phyloP scores from a whole-genome alignment of 2,329 filamentous ascomycete genomes.

The Thermothelomyces thermophilus region DNA sequence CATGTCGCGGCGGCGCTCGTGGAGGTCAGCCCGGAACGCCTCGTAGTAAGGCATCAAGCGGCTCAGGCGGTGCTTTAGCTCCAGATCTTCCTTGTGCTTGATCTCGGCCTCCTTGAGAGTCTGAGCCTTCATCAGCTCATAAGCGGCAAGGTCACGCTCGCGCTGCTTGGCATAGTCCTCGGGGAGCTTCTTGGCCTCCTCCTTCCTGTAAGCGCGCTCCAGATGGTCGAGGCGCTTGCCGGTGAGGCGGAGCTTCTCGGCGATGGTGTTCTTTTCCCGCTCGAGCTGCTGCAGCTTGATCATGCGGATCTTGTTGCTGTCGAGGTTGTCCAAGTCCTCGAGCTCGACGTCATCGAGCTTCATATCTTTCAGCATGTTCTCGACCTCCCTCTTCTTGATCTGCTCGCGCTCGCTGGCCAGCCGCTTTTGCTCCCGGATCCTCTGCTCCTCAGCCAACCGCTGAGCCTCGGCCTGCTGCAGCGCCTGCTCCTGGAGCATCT shows the following conservation, averaged over 20 bases:
- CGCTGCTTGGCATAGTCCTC: constrained; percentile 81
- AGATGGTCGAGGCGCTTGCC: constrained; percentile 95
- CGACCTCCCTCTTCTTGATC: constrained; percentile 86
- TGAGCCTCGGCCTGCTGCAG: constrained; percentile 84
- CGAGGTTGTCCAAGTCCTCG: constrained; percentile 76
- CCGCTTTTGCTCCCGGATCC: constrained; percentile 80
- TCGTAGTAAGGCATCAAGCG: constrained; percentile 82
- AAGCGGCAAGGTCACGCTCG: constrained; percentile 68
- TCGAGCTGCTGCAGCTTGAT: constrained; percentile 95
- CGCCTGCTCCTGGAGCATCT: constrained; percentile 78
- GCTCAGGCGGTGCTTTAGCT: constrained; percentile 85
- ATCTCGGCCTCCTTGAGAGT: constrained; percentile 72
- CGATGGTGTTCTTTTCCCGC: constrained; percentile 95
- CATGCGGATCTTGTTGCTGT: constrained; percentile 82
- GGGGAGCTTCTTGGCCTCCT: constrained; percentile 86
- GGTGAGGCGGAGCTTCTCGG: constrained; percentile 82
- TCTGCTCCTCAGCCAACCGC: constrained; percentile 85
- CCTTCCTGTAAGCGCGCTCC: constrained; percentile 92
- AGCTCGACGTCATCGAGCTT: constrained; percentile 79
- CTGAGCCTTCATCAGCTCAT: constrained; percentile 71
- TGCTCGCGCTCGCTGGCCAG: constrained; percentile 82
- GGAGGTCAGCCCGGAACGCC: constrained; percentile 71
- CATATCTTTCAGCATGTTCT: constrained; percentile 85
- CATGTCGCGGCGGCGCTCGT: constrained; percentile 83
- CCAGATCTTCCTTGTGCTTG: constrained; percentile 88